A percentile compares a stretch with the other conserved stretches of the same genome.
Evolutionary conservation across 2,329 filamentous ascomycete species (phyloP).

Genomic region (Cladosporium phlei): DNA sequence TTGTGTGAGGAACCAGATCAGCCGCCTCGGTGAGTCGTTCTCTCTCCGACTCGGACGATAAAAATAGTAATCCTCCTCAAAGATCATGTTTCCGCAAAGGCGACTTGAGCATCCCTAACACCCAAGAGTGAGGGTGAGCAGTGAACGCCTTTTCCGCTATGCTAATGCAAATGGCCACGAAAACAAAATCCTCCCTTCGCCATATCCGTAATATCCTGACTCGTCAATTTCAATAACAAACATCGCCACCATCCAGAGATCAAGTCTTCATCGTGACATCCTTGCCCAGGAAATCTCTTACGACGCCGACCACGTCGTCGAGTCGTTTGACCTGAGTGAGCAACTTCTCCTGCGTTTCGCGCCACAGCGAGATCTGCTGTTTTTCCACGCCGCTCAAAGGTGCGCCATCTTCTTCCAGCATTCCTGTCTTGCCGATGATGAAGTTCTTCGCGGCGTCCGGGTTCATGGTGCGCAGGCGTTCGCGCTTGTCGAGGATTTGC

Average conservation of each 20-base stretch:
- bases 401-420: slow-evolving; percentile 13
- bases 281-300: slow-evolving; percentile 58
- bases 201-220: slow-evolving; percentile 12
- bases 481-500: slow-evolving; percentile 72
- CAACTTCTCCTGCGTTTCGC: slow-evolving; percentile 62
- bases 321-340: slow-evolving; percentile 73
- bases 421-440: slow-evolving; percentile 13
- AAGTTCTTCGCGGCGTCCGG: slow-evolving; percentile 8
- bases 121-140: no score
- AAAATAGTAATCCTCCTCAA: no score
- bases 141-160: slow-evolving; percentile 7
- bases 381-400: slow-evolving; percentile 53
- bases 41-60: no score
- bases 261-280: slow-evolving; percentile 18
- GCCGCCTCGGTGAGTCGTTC: no score
- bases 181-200: not conserved
- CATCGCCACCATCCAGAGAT: no score
- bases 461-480: slow-evolving; percentile 52
- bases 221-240: not conserved
- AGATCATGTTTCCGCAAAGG: not conserved
- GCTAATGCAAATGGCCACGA: slow-evolving; percentile 4
- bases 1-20: no score
- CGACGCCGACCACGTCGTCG: slow-evolving; percentile 77
- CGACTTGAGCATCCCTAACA: no score
- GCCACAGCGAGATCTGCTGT: slow-evolving; percentile 61